Percentiles rank a stretch among this genome's conserved stretches.
Conservation (phyloP, 805 yeast species). For the Millerozyma miso region DNA sequence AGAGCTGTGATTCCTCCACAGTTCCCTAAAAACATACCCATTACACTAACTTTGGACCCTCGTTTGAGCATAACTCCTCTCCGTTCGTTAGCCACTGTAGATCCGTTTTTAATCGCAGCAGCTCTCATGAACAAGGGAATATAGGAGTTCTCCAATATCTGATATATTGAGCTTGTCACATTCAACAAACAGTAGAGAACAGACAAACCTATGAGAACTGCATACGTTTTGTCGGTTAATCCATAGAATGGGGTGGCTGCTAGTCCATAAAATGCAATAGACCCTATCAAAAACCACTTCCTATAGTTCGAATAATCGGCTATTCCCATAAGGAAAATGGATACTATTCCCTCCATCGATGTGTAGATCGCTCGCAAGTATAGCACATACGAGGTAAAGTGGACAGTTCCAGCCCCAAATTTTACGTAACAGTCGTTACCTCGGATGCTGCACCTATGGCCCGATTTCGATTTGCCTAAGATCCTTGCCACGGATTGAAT, state of each 20-base stretch:
- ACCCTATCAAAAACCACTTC: constrained; percentile 27
- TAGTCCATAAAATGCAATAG: constrained; percentile 28
- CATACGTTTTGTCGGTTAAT: constrained; percentile 15
- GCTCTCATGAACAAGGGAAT: constrained; percentile 39
- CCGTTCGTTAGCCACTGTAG: constrained; percentile 15
- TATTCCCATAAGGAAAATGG: constrained; percentile 34
- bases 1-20: constrained; percentile 36
- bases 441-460: constrained; percentile 17
- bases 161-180: constrained; percentile 26
- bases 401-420: constrained; percentile 31
- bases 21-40: constrained; percentile 34
- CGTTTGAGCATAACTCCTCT: constrained; percentile 23
- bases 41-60: constrained; percentile 33
- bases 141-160: constrained; percentile 36
- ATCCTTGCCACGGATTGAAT: constrained; percentile 33
- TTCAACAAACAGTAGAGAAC: constrained; percentile 28
- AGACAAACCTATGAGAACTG: constrained; percentile 20
- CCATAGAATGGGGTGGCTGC: constrained; percentile 35
- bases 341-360: constrained; percentile 33
- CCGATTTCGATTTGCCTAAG: constrained; percentile 23
- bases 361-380: constrained; percentile 35
- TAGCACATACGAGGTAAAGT: constrained; percentile 32
- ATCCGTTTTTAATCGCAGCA: constrained; percentile 7
- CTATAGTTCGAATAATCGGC: constrained; percentile 38
- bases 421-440: constrained; percentile 38